Evolutionary conservation across 202 grass and related monocot species (phyloP).

Genomic region (Panicum hallii): DNA sequence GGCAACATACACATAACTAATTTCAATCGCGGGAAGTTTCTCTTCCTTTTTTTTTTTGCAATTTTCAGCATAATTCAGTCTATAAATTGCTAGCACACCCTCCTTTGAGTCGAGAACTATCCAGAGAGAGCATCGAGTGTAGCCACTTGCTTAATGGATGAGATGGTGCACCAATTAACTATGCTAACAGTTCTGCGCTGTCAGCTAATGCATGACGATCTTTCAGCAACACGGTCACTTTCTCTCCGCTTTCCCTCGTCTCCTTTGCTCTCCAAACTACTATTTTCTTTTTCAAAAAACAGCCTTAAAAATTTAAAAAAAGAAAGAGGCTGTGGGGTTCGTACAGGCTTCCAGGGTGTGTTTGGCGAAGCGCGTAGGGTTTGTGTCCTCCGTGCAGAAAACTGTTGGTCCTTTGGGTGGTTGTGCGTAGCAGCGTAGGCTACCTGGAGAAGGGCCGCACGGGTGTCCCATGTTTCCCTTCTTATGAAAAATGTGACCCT

Average conservation of each 20-base stretch:
- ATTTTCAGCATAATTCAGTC: neutral
- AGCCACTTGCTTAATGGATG: slow-evolving; percentile 14
- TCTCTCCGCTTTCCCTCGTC: neutral
- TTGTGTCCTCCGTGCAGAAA: too few species aligned
- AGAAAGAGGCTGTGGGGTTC: too few species aligned
- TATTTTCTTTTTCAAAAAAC: neutral
- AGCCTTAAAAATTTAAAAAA: neutral
- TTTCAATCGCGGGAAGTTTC: too few species aligned
- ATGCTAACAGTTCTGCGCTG: neutral
- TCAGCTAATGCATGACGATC: neutral
- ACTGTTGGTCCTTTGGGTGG: neutral
- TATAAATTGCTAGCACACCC: neutral
- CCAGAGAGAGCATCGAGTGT: neutral
- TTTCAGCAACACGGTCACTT: neutral
- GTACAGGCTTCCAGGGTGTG: neutral
- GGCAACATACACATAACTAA: too few species aligned
- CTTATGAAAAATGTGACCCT: neutral
- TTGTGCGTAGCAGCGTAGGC: too few species aligned
- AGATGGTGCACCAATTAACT: slow-evolving; percentile 1
- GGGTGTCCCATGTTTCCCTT: neutral
- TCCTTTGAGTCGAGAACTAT: neutral
- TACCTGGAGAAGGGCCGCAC: slow-evolving; percentile 11
- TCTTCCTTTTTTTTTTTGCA: too few species aligned
- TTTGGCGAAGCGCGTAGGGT: too few species aligned
- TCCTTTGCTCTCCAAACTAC: neutral